These are phyloP conservation scores for Fagus sylvatica DNA, from an alignment of 306 rosid species.

Conservation along the genomic window DNA sequence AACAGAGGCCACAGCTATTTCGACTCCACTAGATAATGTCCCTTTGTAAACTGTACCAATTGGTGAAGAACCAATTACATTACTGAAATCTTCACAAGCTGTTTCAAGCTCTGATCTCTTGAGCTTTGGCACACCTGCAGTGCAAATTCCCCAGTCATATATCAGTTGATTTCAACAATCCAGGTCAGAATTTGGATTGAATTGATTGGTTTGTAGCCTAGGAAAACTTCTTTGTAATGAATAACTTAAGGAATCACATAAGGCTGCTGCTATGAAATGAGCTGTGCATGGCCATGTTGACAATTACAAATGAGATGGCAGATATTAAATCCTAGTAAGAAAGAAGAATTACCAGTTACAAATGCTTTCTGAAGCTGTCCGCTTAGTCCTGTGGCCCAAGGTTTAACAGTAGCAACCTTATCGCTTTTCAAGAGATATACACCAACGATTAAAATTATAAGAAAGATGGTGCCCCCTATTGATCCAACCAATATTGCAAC, in stretches of 20 bases:
- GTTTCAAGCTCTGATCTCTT: constrained; percentile 85
- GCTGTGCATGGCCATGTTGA: constrained; percentile 1
- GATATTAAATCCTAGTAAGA: background rate
- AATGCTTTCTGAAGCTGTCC: constrained; percentile 99
- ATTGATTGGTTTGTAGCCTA: background rate
- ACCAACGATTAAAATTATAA: constrained; percentile 37
- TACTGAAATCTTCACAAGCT: constrained; percentile 98
- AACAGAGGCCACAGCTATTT: constrained; percentile 83
- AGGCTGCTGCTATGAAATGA: background rate
- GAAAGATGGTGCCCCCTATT: constrained; percentile 41
- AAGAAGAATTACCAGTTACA: constrained; percentile 63
- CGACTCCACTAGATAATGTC: constrained; percentile 92
- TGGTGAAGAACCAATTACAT: constrained; percentile 76
- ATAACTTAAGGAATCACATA: background rate
- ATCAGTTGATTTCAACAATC: constrained; percentile 14
- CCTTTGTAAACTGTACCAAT: constrained; percentile 87
- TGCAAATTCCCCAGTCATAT: constrained; percentile 19
- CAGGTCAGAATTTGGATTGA: constrained; percentile 12
- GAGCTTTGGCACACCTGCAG: constrained; percentile 87
- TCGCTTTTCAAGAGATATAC: constrained; percentile 51
- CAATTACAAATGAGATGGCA: background rate
- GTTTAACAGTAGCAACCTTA: constrained; percentile 81
- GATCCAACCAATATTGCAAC: constrained; percentile 47
- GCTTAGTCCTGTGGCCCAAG: constrained; percentile 95
- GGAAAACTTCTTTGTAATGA: background rate